Base-by-base conservation (phyloP, 2,329 filamentous ascomycete genomes). In the Cytospora chrysosperma region DNA sequence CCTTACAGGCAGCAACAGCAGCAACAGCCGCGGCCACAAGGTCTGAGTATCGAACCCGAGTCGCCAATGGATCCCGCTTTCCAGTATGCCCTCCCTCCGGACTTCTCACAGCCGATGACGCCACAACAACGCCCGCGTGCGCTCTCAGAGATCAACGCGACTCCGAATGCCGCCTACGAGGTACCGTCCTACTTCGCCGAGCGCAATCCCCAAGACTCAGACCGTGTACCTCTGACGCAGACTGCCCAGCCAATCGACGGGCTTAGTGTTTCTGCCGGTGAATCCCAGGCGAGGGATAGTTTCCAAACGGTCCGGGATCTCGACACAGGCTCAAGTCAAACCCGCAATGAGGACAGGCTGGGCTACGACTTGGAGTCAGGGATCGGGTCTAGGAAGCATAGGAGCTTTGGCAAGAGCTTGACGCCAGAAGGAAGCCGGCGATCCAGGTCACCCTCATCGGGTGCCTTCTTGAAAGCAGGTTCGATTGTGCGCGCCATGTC, bases 401-500 rank as follows among this genome's bases (percentile, higher is more conserved):
- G 80, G 66, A 85, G 83, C 68, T 85, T 86, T 72, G 85, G 88
- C 60, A 79, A 77, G 71, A 85, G 77, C 68, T 80, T 85, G 62
- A 78, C 76, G 30, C 85, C 86, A 8, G 78, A 76, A 24, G 81
- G 81, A 30, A 63, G 59, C 32, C 79, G 81, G 59, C 79, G 83
- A 52, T 89, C 89, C 51, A 80, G 88, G 47, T 87, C 88, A 2
- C 80, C 85, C 2, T 88, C 88, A 10, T 82, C 85, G 13, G 85
- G 84, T 28, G 88, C 90, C 21, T 75, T 93, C 59, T 85, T 83
- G 27, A 82, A 87, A 69, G 90, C 90, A 65, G 86, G 90, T 52
- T 91, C 90, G 10, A 91, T 93, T 70, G 86, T 93, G 76, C 85
- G 90, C 68, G 87, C 87, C 66, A 96, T 99, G 87, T 98, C 96